Evolutionary conservation across 2,329 filamentous ascomycete genomes (phyloP).

Genomic region (Alternaria postmessia): DNA sequence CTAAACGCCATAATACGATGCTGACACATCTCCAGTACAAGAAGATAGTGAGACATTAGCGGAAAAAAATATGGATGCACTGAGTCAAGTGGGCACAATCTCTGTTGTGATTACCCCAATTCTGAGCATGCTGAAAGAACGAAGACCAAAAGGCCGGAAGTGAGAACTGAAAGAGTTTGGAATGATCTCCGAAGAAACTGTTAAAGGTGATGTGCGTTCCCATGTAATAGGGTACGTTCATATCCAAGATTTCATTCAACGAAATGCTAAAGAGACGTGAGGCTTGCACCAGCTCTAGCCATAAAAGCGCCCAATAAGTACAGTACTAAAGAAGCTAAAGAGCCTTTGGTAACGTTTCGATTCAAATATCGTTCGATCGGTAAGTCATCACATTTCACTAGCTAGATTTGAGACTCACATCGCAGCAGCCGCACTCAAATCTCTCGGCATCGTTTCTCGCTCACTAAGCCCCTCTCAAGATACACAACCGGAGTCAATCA

Average conservation of each 20-base stretch:
- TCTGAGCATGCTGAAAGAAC: accelerated
- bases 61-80: not conserved
- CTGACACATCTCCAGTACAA: not conserved
- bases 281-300: not conserved
- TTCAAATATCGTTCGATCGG: not conserved
- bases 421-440: not conserved
- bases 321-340: not conserved
- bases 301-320: not conserved
- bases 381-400: not conserved
- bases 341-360: not conserved
- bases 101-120: not conserved
- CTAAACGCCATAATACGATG: no score
- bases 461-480: not conserved
- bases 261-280: not conserved
- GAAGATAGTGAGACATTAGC: not conserved
- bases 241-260: not conserved
- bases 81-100: not conserved
- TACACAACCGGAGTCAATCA: no score
- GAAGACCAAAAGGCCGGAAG: not conserved
- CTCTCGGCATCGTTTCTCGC: not conserved
- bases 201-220: not conserved
- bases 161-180: not conserved
- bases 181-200: not conserved
- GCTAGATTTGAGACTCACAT: not conserved
- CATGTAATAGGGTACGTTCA: not conserved